Evolutionary conservation across 768 basidiomycete genomes (phyloP), one percentile per base, ranked within the genome.

Genomic region (Calocera cornea): DNA sequence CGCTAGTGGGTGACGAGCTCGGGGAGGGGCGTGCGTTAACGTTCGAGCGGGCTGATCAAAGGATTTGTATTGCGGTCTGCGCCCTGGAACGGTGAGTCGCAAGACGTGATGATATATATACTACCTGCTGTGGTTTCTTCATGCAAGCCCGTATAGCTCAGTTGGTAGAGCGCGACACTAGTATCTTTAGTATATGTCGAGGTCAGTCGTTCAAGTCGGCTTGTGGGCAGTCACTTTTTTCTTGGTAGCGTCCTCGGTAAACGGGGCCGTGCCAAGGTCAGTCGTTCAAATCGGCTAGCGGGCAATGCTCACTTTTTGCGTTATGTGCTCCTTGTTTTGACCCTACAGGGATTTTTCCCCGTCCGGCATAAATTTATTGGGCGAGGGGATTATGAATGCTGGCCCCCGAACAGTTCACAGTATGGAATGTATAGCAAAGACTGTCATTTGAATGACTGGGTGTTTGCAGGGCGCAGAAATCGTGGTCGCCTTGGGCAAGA

Each of bases 251-350:
- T n/a, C n/a, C n/a, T n/a, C n/a, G n/a, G 54, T 31, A 60, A 8
- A 60, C 27, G 16, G 11, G 2, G 54, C 22, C 24, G 31, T 60
- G 54, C 31, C 54, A 27, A 60, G 54, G 54, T 60, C 54, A 60
- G 54, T 60, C 54, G 54, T 60, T 60, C 54, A 60, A 60, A 60
- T 60, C 54, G 54, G 54, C 54, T 60, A 29, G 54, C 2, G 54
- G 54, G 54, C 54, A 60, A 16, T 8, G 14, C 10, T 16, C 14
- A 60, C 31, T 7, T 60, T 60, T 50, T 50, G 10, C 24, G 49
- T 14, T 19, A 29, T 60, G 14, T 60, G 27, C 14, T 10, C 49
- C 24, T 27, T 27, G 8, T 5, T 60, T 2, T 10, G 14, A 27
- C 31, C 24, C 44, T 47, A n/a, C n/a, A n/a, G n/a, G n/a, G n/a